Conservation (phyloP, 495 filamentous ascomycete genomes). For the Penicillium lagena region DNA sequence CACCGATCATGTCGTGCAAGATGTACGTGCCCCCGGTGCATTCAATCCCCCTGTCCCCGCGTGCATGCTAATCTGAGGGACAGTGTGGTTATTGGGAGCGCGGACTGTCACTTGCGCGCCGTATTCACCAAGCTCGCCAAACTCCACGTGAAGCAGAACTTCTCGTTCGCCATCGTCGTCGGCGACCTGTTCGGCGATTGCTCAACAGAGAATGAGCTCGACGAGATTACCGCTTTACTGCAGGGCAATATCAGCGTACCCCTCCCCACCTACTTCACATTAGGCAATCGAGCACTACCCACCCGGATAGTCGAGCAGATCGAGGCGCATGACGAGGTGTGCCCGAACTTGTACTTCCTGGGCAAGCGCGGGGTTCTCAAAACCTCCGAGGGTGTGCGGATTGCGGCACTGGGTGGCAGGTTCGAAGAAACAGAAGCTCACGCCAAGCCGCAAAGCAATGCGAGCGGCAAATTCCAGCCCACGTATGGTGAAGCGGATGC, state of each 20-base stretch:
- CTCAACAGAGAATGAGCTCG: conserved; percentile 42
- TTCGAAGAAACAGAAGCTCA: conserved; percentile 6
- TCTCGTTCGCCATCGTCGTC: conserved; percentile 74
- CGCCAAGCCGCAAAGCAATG: conserved; percentile 18
- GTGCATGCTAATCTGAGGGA: conserved; percentile 1
- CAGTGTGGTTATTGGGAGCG: conserved; percentile 74
- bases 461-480: conserved; percentile 16
- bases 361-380: conserved; percentile 79
- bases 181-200: conserved; percentile 70
- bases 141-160: conserved; percentile 77
- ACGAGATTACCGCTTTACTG: conserved; percentile 58
- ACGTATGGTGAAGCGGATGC: conserved; percentile 70
- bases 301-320: conserved; percentile 61
- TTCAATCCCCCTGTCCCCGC: background rate
- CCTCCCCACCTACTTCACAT: conserved; percentile 79
- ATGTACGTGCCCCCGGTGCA: conserved; percentile 45
- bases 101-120: conserved; percentile 65
- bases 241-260: conserved; percentile 64
- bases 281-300: conserved; percentile 66
- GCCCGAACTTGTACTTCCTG: conserved; percentile 79
- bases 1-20: conserved; percentile 47
- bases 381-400: conserved; percentile 81
- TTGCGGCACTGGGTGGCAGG: conserved; percentile 72
- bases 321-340: conserved; percentile 72
- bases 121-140: conserved; percentile 73